These are phyloP conservation scores for Neurospora sublineolata DNA, from an alignment of 495 filamentous ascomycete species.

Conservation along the genomic window DNA sequence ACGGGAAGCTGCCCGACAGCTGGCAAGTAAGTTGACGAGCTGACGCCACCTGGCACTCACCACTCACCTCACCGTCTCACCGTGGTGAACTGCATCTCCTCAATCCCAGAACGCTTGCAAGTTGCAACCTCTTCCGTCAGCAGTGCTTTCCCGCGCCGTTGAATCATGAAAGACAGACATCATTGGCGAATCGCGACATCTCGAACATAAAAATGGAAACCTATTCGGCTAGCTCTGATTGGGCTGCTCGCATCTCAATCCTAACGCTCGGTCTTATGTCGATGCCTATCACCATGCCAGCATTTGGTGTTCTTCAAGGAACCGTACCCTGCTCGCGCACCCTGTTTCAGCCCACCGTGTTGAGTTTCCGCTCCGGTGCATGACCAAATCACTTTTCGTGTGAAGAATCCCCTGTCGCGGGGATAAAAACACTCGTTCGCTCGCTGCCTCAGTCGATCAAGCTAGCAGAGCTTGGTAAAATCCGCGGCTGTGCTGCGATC, in stretches of 20 bases:
- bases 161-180: not conserved
- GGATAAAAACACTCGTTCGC: not conserved
- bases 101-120: not conserved
- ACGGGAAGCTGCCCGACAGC: not conserved
- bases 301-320: not conserved
- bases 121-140: not conserved
- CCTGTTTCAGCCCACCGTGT: not conserved
- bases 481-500: not conserved
- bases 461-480: not conserved
- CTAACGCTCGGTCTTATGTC: not conserved
- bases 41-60: not conserved
- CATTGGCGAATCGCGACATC: not conserved
- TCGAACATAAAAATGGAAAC: not conserved
- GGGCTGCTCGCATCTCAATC: not conserved
- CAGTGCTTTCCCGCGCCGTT: not conserved
- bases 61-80: not conserved
- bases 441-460: not conserved
- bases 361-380: not conserved
- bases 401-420: not conserved
- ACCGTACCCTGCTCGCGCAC: not conserved
- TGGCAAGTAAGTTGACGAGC: not conserved
- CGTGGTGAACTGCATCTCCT: not conserved
- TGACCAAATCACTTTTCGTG: not conserved
- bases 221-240: not conserved
- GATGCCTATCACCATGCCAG: not conserved